These are phyloP conservation scores for Saccharomycopsis sp. DNA, from an alignment of 805 yeast genomes.

Conservation along the genomic window DNA sequence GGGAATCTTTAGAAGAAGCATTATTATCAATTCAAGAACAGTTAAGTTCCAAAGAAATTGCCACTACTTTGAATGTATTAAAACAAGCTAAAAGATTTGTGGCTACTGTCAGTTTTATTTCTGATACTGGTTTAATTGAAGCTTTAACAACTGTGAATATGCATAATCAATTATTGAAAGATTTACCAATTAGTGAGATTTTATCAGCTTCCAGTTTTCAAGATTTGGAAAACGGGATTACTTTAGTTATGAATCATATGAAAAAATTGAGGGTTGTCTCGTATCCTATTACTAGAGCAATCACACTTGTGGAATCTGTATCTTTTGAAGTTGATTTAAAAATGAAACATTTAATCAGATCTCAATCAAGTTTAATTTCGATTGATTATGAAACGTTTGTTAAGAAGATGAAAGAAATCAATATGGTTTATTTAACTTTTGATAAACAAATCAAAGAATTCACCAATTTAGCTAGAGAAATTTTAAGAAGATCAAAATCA, in stretches of 20 bases:
- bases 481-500: constrained; percentile 61
- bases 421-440: constrained; percentile 35
- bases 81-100: constrained; percentile 69
- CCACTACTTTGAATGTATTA: constrained; percentile 47
- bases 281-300: constrained; percentile 57
- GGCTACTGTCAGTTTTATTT: constrained; percentile 58
- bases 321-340: constrained; percentile 44
- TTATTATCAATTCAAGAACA: constrained; percentile 48
- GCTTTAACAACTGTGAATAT: constrained; percentile 39
- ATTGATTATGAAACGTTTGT: constrained; percentile 33
- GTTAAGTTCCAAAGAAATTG: constrained; percentile 41
- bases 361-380: constrained; percentile 33
- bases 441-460: constrained; percentile 56
- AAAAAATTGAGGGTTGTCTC: constrained; percentile 47
- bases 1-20: constrained; percentile 64
- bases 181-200: constrained; percentile 58
- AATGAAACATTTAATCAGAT: constrained; percentile 27
- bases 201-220: constrained; percentile 34
- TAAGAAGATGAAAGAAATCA: constrained; percentile 22
- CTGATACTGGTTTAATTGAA: constrained; percentile 59
- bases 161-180: constrained; percentile 57
- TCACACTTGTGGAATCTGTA: constrained; percentile 55
- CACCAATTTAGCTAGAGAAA: constrained; percentile 59
- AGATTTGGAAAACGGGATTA: constrained; percentile 35
- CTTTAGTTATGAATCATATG: constrained; percentile 46